These are phyloP conservation scores for Penicillium silybi DNA, from an alignment of 495 filamentous ascomycete species.

Conservation along the genomic window DNA sequence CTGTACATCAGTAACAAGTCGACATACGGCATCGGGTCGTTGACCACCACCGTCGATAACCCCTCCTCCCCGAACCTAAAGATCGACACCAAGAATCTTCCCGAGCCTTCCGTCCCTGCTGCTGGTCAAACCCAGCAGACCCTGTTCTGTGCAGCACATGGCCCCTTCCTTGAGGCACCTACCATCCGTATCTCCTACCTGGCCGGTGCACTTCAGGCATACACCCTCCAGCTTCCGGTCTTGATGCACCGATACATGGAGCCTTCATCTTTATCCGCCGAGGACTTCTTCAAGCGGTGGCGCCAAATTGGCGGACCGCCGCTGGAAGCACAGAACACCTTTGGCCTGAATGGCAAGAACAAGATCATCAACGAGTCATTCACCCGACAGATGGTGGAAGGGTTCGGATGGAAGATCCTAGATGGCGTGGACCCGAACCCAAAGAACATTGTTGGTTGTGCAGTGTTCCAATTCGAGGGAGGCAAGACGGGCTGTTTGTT, in stretches of 20 bases:
- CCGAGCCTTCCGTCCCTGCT: constrained; percentile 73
- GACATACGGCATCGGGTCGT: constrained; percentile 72
- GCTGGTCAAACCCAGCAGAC: constrained; percentile 86
- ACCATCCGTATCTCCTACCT: constrained; percentile 93
- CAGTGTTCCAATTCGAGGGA: constrained; percentile 76
- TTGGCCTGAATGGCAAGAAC: constrained; percentile 54
- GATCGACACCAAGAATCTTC: constrained; percentile 79
- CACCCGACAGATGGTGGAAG: constrained; percentile 64
- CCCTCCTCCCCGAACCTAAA: constrained; percentile 65
- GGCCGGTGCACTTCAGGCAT: constrained; percentile 86
- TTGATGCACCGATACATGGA: constrained; percentile 96
- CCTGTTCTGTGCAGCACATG: constrained; percentile 84
- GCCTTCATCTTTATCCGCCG: constrained; percentile 70
- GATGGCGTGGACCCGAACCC: constrained; percentile 82
- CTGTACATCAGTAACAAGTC: constrained; percentile 95
- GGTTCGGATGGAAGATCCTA: constrained; percentile 85
- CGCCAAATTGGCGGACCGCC: constrained; percentile 91
- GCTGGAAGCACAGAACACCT: constrained; percentile 82
- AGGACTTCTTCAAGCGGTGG: constrained; percentile 99
- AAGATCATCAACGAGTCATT: constrained; percentile 51
- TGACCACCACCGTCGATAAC: constrained; percentile 93
- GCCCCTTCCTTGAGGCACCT: constrained; percentile 76
- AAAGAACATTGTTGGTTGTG: constrained; percentile 92
- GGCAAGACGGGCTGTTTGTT: constrained; percentile 94
- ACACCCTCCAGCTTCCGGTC: constrained; percentile 88